Base-by-base conservation (phyloP, 768 basidiomycete genomes). In the Termitomyces sp. region DNA sequence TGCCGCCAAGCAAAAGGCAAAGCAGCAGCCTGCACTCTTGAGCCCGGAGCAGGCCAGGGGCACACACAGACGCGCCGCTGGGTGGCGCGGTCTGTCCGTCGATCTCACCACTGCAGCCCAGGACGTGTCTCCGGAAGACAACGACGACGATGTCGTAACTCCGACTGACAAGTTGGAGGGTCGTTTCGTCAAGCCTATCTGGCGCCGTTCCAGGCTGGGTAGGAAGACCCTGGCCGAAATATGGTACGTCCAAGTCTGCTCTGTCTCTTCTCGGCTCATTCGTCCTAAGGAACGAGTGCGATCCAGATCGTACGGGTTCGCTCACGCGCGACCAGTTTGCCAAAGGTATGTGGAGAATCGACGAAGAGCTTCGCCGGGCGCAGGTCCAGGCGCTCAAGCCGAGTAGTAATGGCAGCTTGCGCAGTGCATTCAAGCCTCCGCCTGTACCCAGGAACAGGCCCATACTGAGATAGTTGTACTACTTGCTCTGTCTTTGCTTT, bases 261-360 rank as follows among this genome's bases (percentile, higher is more conserved):
- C 16, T 34, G 49, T 44, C 46, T 6, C 22, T 44, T 59, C 41
- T 42, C n/a, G 4, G n/a, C 41, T 42, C 41, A 42, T n/a, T 9
- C 15, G n/a, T 20, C n/a, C 12, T 51, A 92, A n/a, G 91, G 91
- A 77, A 75, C 54, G 89, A 90, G 66, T 90, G 86, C 63, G 89
- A 92, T 69, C 70, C 79, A 3, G 70, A 71, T 3, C 69, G 73
- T 5, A 74, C 71, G 33, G 89, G 89, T 3, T 76, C 76, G n/a
- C 75, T 93, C 12, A 81, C 84, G 62, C 74, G 83, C 5, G 87
- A 89, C 18, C 75, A 75, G 18, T 93, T 93, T 63, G 80, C 85
- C 42, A 81, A 78, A 62, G 91, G 89, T 53, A 91, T 92, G 89
- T 92, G 90, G 90, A 83, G 85, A 39, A 89, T 93, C 31, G 91